phyloP scores from a whole-genome alignment of 176 grass and related monocot species.

The Bonia amplexicaulis region DNA sequence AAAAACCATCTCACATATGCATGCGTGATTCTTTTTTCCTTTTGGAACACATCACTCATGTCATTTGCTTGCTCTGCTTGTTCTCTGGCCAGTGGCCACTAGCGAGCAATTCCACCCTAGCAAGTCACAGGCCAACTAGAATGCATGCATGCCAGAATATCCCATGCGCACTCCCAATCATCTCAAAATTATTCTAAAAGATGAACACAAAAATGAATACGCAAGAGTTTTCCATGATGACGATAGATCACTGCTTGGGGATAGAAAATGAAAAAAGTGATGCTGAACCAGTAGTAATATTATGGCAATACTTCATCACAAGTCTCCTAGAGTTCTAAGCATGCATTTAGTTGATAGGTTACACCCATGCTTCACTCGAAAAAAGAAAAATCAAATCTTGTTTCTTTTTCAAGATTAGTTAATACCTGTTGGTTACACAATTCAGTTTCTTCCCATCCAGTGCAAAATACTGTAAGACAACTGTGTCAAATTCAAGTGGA shows the following conservation, averaged over 20 bases:
- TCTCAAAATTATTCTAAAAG: neutral
- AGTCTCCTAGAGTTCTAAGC: neutral
- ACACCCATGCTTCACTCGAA: neutral
- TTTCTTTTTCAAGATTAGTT: neutral
- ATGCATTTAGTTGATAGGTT: neutral
- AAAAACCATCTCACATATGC: neutral
- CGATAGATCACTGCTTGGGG: slow-evolving; percentile 17
- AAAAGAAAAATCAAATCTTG: neutral
- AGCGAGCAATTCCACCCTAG: neutral
- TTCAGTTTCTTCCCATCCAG: neutral
- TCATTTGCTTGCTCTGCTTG: neutral
- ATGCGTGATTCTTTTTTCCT: neutral
- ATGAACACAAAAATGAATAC: neutral
- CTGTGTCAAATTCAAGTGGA: neutral
- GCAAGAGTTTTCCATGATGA: slow-evolving; percentile 4
- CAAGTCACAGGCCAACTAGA: neutral
- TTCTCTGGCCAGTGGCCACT: neutral
- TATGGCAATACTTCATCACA: neutral
- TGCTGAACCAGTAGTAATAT: neutral
- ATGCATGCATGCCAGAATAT: neutral
- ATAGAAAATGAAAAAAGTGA: neutral
- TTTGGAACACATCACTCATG: neutral
- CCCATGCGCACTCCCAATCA: neutral
- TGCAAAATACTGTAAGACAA: neutral
- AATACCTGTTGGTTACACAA: neutral